A percentile compares a stretch with the other conserved stretches of the same genome.
These are phyloP conservation scores for Cladophialophora bantiana DNA, from an alignment of 2,329 filamentous ascomycete genomes.

Conservation along the genomic window DNA sequence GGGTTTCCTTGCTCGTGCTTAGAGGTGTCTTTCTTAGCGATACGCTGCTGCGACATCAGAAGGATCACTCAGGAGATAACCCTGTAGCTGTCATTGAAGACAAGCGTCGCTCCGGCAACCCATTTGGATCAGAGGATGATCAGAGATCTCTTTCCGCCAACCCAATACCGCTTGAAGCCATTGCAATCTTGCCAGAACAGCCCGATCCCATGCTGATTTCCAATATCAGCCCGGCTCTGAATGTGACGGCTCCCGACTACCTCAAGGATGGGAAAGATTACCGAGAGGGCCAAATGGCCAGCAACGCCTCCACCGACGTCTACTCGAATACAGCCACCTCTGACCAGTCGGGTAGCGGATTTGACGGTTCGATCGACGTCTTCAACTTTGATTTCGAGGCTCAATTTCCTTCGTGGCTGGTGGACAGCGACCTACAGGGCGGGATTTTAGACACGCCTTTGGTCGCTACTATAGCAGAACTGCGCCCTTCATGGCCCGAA, in stretches of 20 bases:
- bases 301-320: conserved; percentile 9
- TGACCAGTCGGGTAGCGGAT: conserved; percentile 6
- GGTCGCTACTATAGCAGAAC: conserved; percentile 32
- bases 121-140: conserved; percentile 1
- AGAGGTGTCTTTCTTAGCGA: conserved; percentile 24
- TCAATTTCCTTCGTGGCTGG: conserved; percentile 34
- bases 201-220: conserved; percentile 5
- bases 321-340: conserved; percentile 18
- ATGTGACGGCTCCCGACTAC: conserved; percentile 6
- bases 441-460: conserved; percentile 34
- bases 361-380: conserved; percentile 30
- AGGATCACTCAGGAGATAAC: conserved; percentile 28
- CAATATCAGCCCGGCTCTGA: conserved; percentile 3
- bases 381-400: conserved; percentile 34
- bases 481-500: conserved; percentile 33
- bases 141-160: conserved; percentile 12
- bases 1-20: not conserved
- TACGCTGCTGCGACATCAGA: conserved; percentile 36
- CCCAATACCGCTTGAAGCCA: conserved; percentile 6
- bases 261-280: not conserved
- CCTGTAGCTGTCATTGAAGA: conserved; percentile 6
- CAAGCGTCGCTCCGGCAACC: not conserved
- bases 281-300: conserved; percentile 6
- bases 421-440: conserved; percentile 33
- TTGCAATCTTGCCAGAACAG: not conserved